Base-by-base conservation (phyloP, 495 filamentous ascomycete genomes). In the Neurospora sublineolata region DNA sequence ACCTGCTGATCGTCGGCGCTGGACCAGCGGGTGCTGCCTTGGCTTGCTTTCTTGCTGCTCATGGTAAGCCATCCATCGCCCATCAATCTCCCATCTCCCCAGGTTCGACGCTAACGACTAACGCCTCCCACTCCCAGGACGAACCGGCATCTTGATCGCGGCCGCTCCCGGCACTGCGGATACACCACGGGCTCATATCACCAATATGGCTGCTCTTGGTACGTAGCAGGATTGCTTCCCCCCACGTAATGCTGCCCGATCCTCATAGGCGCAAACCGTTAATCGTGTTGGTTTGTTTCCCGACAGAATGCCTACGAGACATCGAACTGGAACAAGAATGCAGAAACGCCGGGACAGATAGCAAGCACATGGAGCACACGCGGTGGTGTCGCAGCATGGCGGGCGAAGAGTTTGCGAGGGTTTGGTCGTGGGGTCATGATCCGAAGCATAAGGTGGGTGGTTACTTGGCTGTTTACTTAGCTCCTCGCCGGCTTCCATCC, bases 101-200 rank as follows among this genome's bases (percentile, higher is more conserved):
- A 30, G 18, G 52, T 11, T 20, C n/a, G 36, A 68, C 30, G 0
- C 14, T 10, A 4, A 33, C 14, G 14, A 6, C 12, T 39, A 38
- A 40, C 27, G 11, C 67, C 27, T 11, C 18, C 30, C 14, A 5
- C 2, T n/a, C 16, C 4, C 58, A 85, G 84, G 84, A 1, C 76
- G 83, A 9, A 82, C 73, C 8, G 87, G 87, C 1, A 80, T 87
- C 52, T 82, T 87, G 69, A 81, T 89, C 70, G 79, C 79, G 40
- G 73, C 80, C 16, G 80, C 80, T 0, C 77, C 84, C 5, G 83
- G 83, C 9, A 86, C 79, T 3, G 84, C 86, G 7, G 79, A 84
- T 39, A 87, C 86, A 30, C 87, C 87, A 1, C 76, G 87, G 0
- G 87, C 86, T 1, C 86, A 89, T 72, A 87, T 88, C 64, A 86